Evolutionary conservation across 805 yeast genomes (phyloP).

Genomic region (Kluyveromyces starmeri): DNA sequence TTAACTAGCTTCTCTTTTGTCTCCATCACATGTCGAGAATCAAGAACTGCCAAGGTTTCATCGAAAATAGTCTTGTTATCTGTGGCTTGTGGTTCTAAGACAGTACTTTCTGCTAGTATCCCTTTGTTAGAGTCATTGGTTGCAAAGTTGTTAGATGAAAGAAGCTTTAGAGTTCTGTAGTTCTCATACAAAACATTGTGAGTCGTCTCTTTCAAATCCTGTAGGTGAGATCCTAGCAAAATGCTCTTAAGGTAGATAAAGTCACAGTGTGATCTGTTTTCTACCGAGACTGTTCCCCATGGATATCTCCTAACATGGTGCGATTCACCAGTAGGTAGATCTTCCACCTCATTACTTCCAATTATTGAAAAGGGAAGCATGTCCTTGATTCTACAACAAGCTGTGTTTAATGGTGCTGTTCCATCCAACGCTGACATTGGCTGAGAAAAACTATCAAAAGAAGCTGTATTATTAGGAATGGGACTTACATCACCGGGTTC

Average conservation of each 20-base stretch:
- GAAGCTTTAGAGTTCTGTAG: conserved; percentile 63
- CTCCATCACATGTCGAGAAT: no score
- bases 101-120: conserved; percentile 4
- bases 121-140: neutral
- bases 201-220: conserved; percentile 74
- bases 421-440: neutral
- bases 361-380: conserved; percentile 57
- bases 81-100: neutral
- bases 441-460: neutral
- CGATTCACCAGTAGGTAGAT: conserved; percentile 25
- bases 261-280: conserved; percentile 55
- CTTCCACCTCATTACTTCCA: conserved; percentile 40
- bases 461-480: neutral
- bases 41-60: no score
- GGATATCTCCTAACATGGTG: conserved; percentile 49
- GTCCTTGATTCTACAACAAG: conserved; percentile 32
- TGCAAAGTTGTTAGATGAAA: conserved; percentile 27
- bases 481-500: conserved; percentile 27
- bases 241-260: conserved; percentile 63
- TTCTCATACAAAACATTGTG: conserved; percentile 69
- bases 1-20: no score
- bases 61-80: no score
- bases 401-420: neutral
- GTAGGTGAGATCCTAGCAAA: conserved; percentile 66
- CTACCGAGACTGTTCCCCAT: conserved; percentile 58